These are phyloP conservation scores for Coniochaeta ligniaria DNA, from an alignment of 2,329 filamentous ascomycete genomes.

Conservation along the genomic window DNA sequence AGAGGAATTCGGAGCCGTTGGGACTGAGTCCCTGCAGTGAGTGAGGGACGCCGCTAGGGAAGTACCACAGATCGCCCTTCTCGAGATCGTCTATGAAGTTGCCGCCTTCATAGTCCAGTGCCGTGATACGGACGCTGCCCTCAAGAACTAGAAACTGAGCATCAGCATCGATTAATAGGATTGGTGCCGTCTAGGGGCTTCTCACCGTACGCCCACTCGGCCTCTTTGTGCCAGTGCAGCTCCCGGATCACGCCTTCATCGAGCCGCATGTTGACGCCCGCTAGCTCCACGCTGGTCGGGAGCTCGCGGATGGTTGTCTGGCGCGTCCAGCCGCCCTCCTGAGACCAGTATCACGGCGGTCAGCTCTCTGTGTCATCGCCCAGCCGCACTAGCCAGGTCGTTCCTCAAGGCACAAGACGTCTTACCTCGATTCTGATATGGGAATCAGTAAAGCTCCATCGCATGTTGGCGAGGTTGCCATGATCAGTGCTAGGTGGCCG, in stretches of 20 bases:
- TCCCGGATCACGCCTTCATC: conserved; percentile 67
- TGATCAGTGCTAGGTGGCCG: conserved; percentile 68
- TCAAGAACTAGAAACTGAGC: conserved; percentile 43
- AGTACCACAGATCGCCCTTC: conserved; percentile 76
- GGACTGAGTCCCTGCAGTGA: conserved; percentile 64
- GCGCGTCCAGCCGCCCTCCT: conserved; percentile 72
- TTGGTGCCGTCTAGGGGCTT: neutral
- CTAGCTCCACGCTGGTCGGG: conserved; percentile 58
- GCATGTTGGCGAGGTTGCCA: conserved; percentile 63
- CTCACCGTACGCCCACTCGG: conserved; percentile 63
- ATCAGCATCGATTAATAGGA: neutral
- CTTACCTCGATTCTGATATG: conserved; percentile 56
- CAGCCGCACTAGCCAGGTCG: conserved; percentile 32
- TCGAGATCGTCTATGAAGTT: conserved; percentile 71
- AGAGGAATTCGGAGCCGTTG: conserved; percentile 47
- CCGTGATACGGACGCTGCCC: conserved; percentile 64
- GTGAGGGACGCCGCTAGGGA: conserved; percentile 70
- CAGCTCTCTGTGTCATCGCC: neutral
- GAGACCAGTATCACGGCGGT: neutral
- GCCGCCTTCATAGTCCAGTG: conserved; percentile 68
- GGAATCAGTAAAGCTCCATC: conserved; percentile 63
- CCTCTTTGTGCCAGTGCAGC: conserved; percentile 75
- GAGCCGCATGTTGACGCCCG: conserved; percentile 72
- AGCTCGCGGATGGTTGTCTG: conserved; percentile 64
- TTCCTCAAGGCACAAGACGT: conserved; percentile 55